These are phyloP conservation scores for Hanseniaspora guilliermondii DNA, from an alignment of 805 yeast species.

Conservation along the genomic window DNA sequence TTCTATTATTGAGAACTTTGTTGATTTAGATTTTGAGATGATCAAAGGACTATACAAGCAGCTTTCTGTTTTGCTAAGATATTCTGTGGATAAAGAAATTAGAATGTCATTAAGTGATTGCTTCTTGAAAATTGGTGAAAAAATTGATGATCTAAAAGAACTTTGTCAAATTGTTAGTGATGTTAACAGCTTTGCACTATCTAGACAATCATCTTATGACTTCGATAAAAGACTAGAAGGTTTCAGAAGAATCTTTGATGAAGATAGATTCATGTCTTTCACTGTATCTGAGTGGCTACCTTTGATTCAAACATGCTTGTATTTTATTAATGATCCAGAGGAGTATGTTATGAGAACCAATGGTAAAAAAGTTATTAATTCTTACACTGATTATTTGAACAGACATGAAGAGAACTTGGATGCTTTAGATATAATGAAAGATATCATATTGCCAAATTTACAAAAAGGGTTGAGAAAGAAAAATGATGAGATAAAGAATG, in stretches of 20 bases:
- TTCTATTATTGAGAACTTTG: slow-evolving; percentile 32
- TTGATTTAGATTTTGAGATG: slow-evolving; percentile 34
- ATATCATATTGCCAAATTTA: slow-evolving; percentile 50
- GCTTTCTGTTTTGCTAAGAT: slow-evolving; percentile 46
- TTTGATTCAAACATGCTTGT: slow-evolving; percentile 53
- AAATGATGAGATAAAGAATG: slow-evolving; percentile 55
- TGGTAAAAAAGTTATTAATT: slow-evolving; percentile 49
- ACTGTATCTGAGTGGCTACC: slow-evolving; percentile 66
- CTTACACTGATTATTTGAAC: slow-evolving; percentile 48
- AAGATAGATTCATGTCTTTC: slow-evolving; percentile 34
- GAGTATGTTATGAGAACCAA: slow-evolving; percentile 73
- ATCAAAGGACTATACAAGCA: slow-evolving; percentile 38
- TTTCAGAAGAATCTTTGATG: slow-evolving; percentile 47
- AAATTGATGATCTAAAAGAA: slow-evolving; percentile 32
- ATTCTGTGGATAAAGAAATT: slow-evolving; percentile 46
- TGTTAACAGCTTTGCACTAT: slow-evolving; percentile 55
- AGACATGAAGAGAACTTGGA: slow-evolving; percentile 22
- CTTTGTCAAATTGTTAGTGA: slow-evolving; percentile 47
- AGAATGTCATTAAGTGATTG: slow-evolving; percentile 51
- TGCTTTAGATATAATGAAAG: slow-evolving; percentile 33
- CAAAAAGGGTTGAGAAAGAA: slow-evolving; percentile 51
- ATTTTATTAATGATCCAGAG: slow-evolving; percentile 58
- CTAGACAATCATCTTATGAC: slow-evolving; percentile 61
- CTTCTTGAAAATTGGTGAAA: slow-evolving; percentile 45
- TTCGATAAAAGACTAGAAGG: slow-evolving; percentile 63